These are phyloP conservation scores for Sextonia rubra DNA, from an alignment of 164 flowering plant genomes.

Conservation along the genomic window DNA sequence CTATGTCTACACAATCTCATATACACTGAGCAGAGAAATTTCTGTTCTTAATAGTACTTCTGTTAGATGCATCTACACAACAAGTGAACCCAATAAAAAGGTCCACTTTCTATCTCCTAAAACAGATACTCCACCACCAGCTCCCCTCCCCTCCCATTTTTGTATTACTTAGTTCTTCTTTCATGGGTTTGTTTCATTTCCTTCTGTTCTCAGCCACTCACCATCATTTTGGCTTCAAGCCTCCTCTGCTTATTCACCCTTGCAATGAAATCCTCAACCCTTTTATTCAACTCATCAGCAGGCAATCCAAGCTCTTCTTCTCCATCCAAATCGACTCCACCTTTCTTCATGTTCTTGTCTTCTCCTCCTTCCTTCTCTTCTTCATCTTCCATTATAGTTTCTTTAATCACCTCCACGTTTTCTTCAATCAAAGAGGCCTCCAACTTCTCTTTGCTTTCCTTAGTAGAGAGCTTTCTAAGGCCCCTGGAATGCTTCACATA, in stretches of 20 bases:
- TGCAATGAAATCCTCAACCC: conserved; percentile 69
- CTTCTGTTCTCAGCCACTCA: conserved; percentile 12
- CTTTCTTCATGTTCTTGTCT: conserved; percentile 3
- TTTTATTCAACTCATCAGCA: conserved; percentile 45
- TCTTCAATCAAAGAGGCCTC: conserved; percentile 7
- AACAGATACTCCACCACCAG: too few species aligned
- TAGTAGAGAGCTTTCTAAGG: conserved; percentile 11
- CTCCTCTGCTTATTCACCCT: conserved; percentile 52
- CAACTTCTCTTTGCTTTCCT: conserved; percentile 11
- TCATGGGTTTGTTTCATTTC: neutral
- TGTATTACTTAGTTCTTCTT: neutral
- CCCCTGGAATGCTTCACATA: conserved; percentile 21
- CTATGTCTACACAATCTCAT: conserved; percentile 10
- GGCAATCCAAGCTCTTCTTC: conserved; percentile 28
- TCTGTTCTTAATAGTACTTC: neutral
- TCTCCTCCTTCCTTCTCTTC: conserved; percentile 7
- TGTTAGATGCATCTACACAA: neutral
- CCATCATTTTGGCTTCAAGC: conserved; percentile 41
- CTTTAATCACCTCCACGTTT: conserved; percentile 3
- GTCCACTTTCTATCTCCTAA: neutral
- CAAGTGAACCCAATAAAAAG: neutral
- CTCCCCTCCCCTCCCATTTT: too few species aligned
- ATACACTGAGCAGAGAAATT: conserved; percentile 1
- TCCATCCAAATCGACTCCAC: conserved; percentile 11
- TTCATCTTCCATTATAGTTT: neutral